Base-by-base conservation (phyloP, 2,329 filamentous ascomycete genomes). In the Domatiomyces catenatus region DNA sequence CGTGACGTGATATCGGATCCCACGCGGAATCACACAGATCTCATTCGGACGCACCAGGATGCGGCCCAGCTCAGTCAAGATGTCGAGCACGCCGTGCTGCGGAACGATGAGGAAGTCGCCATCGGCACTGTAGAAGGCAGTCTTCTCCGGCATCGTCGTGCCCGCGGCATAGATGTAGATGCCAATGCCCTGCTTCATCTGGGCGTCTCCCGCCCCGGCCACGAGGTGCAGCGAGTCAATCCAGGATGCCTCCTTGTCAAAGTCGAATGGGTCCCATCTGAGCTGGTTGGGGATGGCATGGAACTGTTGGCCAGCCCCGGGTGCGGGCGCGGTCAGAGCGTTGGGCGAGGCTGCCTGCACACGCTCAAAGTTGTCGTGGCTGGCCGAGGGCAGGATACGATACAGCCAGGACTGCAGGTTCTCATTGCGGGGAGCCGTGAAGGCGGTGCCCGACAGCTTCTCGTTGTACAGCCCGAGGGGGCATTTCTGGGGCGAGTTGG, bases 81-180 rank as follows among this genome's bases (percentile, higher is more conserved):
- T 83, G 60, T 89, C 83, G 42, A 90, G 68, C 12, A 75, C 73
- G 2, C 85, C 85, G 55, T 84, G 77, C 63, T 90, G 85, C 1
- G 83, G 74, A 12, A 90, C 83, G 54, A 90, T 80, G 50, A 89
- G 67, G 59, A 86, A 76, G 63, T 90, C 85, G 10, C 85, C 85
- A 62, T 90, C 85, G 0, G 86, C 83, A 2, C 83, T 89, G 72
- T 90, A 93, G 64, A 89, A 93, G 0, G 86, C 86, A 47, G 82
- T 73, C 42, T 77, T 76, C n/a, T 73, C 68, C 47, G 73, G 72
- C 88, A 94, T 94, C 62, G 81, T 80, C 63, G 77, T 81, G 18
- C 84, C 85, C 0, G 83, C 85, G 1, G 84, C 82, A 62, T 86
- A 94, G 51, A 92, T 78, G 65, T 84, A 81, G 53, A 92, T 87